Evolutionary conservation across 2,329 filamentous ascomycete species (phyloP), one percentile per base, ranked within the genome.

Genomic region (Paracorniculantispora psalliotae): DNA sequence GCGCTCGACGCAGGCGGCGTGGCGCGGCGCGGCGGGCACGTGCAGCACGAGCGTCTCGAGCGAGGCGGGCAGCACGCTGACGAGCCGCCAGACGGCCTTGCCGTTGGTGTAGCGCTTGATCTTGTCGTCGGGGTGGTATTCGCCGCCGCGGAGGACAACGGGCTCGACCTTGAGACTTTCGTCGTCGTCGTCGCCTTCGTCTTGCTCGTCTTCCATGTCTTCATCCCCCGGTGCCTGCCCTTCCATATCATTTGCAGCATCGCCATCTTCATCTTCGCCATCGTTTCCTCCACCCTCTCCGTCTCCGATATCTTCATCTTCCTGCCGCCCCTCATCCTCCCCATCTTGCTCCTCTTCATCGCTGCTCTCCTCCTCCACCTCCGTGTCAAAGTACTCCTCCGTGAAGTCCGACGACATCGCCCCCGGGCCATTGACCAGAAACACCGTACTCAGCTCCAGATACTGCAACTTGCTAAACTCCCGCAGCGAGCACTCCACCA

Each of bases 11-110:
- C 30, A 48, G 30, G 30, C 30, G 8, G 15, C n/a, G 33, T 57
- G 41, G 10, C 17, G 44, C 2, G 8, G 21, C 17, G 12, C 17
- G 9, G 44, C 44, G 4, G 54, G 54, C 9, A 19, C 43, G n/a
- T 49, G 44, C 8, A 57, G 35, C 21, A 49, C 28, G 28, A 57
- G 39, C 33, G 54, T 43, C 46, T 57, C 46, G n/a, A 57, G 44
- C 21, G 43, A 37, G 2, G 25, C 35, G 12, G 54, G 54, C 35
- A 49, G 15, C 35, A 9, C 30, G 17, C 44, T 23, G 25, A 41
- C 44, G 15, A 57, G 54, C 2, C 44, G 17, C 44, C 44, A 57
- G 21, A 47, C 39, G 12, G 8, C 5, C 9, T 33, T 23, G 2
- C 39, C 39, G 39, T 8, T 46, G 4, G 8, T 44, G 26, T 35